Conservation (phyloP, 768 basidiomycete genomes). For the Hemileccinum impolitum region DNA sequence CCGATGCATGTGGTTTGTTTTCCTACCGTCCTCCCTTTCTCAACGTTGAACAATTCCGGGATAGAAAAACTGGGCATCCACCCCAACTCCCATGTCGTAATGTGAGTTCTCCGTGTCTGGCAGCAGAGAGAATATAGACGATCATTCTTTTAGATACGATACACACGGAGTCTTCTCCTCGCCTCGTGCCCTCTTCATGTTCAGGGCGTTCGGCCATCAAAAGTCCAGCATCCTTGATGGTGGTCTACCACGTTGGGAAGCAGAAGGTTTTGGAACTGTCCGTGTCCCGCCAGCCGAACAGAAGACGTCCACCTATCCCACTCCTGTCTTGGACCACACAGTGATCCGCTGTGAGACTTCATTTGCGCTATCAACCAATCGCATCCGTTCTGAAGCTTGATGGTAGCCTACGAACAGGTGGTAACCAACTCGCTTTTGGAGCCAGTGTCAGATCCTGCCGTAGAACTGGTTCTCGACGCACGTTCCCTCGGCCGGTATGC, state of each 20-base stretch:
- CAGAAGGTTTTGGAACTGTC: constrained; percentile 58
- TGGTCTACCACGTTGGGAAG: constrained; percentile 82
- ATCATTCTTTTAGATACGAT: constrained; percentile 64
- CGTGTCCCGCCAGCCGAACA: constrained; percentile 24
- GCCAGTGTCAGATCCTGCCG: constrained; percentile 39
- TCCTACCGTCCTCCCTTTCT: constrained; percentile 5
- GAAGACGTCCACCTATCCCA: constrained; percentile 42
- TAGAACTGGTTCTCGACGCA: constrained; percentile 84
- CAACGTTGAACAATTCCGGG: constrained; percentile 16
- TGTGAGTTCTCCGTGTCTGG: constrained; percentile 44
- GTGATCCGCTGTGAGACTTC: constrained; percentile 43
- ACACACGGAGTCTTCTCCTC: constrained; percentile 87
- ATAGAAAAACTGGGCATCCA: constrained; percentile 70
- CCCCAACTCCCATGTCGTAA: constrained; percentile 72
- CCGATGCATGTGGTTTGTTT: constrained; percentile 71
- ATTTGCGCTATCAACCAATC: constrained; percentile 33
- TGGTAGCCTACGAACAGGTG: constrained; percentile 76
- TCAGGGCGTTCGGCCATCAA: constrained; percentile 85
- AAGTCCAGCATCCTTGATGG: constrained; percentile 89
- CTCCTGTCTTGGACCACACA: constrained; percentile 48
- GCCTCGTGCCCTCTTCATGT: constrained; percentile 92
- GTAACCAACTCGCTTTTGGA: constrained; percentile 61
- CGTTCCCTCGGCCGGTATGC: constrained; percentile 75
- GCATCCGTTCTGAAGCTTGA: constrained; percentile 11
- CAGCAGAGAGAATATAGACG: constrained; percentile 2